Evolutionary conservation across 2,329 filamentous ascomycete genomes (phyloP).

Genomic region (Aspergillus ruber): DNA sequence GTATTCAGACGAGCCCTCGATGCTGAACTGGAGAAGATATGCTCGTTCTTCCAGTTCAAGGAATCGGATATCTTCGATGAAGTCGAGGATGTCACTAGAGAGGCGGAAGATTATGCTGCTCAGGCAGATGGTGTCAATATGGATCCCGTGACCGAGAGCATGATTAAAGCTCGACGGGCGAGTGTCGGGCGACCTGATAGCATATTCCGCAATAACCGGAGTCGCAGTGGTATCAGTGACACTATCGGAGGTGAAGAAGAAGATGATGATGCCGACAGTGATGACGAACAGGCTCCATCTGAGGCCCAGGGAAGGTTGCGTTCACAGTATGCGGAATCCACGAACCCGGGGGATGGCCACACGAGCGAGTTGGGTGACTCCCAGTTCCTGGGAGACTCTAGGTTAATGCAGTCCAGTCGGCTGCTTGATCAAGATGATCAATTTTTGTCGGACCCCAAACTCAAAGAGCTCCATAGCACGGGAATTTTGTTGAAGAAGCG

Average conservation of each 20-base stretch:
- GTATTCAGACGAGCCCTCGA: slow-evolving; percentile 78
- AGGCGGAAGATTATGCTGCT: slow-evolving; percentile 63
- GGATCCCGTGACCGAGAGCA: slow-evolving; percentile 36
- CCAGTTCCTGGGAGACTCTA: slow-evolving; percentile 20
- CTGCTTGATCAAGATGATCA: slow-evolving; percentile 55
- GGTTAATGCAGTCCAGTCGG: slow-evolving; percentile 13
- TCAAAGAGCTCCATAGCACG: slow-evolving; percentile 62
- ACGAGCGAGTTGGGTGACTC: slow-evolving; percentile 31
- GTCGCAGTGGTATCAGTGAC: slow-evolving; percentile 39
- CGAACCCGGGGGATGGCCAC: slow-evolving; percentile 20
- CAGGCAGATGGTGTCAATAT: slow-evolving; percentile 44
- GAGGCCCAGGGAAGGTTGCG: slow-evolving; percentile 1
- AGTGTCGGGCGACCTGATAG: slow-evolving; percentile 41
- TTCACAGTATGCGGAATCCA: slow-evolving; percentile 13
- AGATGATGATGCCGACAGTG: slow-evolving; percentile 49
- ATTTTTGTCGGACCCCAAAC: slow-evolving; percentile 60
- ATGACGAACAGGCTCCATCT: slow-evolving; percentile 47
- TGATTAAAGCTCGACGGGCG: slow-evolving; percentile 36
- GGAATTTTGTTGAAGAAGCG: slow-evolving; percentile 89
- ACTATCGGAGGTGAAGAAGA: slow-evolving; percentile 48
- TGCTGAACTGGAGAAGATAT: slow-evolving; percentile 88
- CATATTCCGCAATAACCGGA: slow-evolving; percentile 48
- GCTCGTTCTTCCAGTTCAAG: slow-evolving; percentile 82
- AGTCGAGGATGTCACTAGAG: slow-evolving; percentile 66
- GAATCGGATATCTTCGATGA: slow-evolving; percentile 82